Conservation (phyloP, 176 grass and related monocot species). For the Avena eriantha region DNA sequence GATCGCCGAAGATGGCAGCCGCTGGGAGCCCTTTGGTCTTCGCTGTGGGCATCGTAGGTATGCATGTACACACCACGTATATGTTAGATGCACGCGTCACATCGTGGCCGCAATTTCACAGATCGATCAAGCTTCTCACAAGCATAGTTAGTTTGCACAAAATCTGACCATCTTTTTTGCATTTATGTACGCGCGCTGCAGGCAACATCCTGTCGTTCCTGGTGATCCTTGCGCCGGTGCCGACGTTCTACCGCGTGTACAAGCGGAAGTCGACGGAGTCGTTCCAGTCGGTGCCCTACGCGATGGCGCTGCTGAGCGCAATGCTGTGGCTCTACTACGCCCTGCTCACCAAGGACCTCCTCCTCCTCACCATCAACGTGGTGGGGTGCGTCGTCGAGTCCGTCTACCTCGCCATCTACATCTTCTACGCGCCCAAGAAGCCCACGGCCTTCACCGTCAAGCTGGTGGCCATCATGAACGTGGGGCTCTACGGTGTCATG, state of each 20-base stretch:
- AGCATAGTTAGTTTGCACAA: neutral
- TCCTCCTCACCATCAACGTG: constrained; percentile 85
- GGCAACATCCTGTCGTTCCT: constrained; percentile 80
- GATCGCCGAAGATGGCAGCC: constrained; percentile 40
- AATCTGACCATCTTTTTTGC: neutral
- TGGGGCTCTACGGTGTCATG: constrained; percentile 58
- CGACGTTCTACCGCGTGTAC: constrained; percentile 83
- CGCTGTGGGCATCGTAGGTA: constrained; percentile 57
- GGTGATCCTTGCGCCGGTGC: constrained; percentile 77
- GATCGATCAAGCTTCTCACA: neutral
- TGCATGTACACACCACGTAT: neutral
- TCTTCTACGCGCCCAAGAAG: constrained; percentile 63
- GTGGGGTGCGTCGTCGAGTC: constrained; percentile 58
- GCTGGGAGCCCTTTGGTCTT: constrained; percentile 42
- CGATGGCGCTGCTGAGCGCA: constrained; percentile 78
- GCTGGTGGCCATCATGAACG: constrained; percentile 52
- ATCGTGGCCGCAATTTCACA: neutral
- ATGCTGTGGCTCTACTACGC: constrained; percentile 94
- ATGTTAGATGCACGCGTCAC: neutral
- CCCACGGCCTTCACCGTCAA: constrained; percentile 62
- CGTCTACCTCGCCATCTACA: constrained; percentile 69
- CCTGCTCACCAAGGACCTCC: constrained; percentile 55
- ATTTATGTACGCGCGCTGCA: too few relatives aligned
- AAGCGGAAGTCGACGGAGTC: constrained; percentile 93
- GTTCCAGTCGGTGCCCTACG: constrained; percentile 84